These are phyloP conservation scores for Trametes punicea DNA, from an alignment of 768 basidiomycete genomes.

Conservation along the genomic window DNA sequence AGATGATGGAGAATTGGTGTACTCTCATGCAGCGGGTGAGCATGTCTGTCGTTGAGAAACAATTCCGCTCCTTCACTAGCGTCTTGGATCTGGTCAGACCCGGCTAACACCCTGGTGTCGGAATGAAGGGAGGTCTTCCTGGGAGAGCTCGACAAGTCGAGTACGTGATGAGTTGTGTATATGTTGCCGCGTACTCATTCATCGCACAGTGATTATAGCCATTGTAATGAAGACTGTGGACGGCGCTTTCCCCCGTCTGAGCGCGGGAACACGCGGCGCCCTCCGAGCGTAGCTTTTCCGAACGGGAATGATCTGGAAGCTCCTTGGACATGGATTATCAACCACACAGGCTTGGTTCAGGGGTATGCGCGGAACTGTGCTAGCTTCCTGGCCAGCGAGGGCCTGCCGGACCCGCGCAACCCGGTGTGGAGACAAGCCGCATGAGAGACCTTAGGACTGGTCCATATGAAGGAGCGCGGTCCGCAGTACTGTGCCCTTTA, in stretches of 20 bases:
- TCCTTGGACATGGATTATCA: neutral
- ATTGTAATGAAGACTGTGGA: neutral
- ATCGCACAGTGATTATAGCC: neutral
- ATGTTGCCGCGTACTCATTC: neutral
- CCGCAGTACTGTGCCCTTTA: neutral
- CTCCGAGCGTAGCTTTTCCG: constrained; percentile 1
- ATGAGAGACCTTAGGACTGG: neutral
- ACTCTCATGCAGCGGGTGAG: neutral
- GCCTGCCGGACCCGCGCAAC: neutral
- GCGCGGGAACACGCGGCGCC: neutral
- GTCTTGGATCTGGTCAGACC: constrained; percentile 13
- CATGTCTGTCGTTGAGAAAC: too few relatives aligned
- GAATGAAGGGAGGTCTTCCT: neutral
- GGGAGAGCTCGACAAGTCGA: too few relatives aligned
- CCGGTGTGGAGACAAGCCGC: constrained; percentile 3
- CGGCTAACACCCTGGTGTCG: neutral
- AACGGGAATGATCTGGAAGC: neutral
- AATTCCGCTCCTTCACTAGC: too few relatives aligned
- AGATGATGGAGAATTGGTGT: neutral
- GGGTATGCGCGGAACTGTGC: neutral
- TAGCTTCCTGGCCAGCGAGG: neutral
- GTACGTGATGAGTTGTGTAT: too few relatives aligned
- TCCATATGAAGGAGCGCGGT: neutral
- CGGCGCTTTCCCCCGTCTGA: neutral
- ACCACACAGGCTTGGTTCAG: neutral